phyloP scores from a whole-genome alignment of 2,329 filamentous ascomycete species.

The Ophidiomyces ophidiicola region DNA sequence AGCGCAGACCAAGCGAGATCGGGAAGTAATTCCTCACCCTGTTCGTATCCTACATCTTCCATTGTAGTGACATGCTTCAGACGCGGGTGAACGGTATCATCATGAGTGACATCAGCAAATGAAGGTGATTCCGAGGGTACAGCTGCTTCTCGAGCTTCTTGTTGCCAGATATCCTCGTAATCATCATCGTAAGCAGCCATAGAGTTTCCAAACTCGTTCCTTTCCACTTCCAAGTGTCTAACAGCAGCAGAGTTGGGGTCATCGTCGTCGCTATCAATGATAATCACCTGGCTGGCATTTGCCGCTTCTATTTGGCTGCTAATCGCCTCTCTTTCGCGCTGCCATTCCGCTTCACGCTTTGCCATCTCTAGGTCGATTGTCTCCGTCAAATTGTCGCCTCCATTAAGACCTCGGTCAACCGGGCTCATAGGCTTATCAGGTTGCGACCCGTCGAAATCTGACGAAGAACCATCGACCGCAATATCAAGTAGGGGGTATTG shows the following conservation, averaged over 20 bases:
- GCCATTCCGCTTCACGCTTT: slow-evolving; percentile 32
- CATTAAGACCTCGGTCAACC: no score
- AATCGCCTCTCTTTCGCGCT: slow-evolving; percentile 34
- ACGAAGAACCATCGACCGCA: not conserved
- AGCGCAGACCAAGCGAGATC: slow-evolving; percentile 23
- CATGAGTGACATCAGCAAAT: slow-evolving; percentile 14
- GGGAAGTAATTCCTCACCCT: slow-evolving; percentile 20
- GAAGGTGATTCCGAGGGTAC: slow-evolving; percentile 22
- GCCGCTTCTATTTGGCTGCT: slow-evolving; percentile 34
- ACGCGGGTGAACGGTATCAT: slow-evolving; percentile 17
- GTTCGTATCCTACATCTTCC: slow-evolving; percentile 18
- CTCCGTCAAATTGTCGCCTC: slow-evolving; percentile 2
- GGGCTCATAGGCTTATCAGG: no score
- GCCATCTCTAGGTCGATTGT: slow-evolving; percentile 18
- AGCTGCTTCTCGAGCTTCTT: slow-evolving; percentile 31
- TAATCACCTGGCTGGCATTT: slow-evolving; percentile 33
- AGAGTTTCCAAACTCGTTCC: slow-evolving; percentile 2
- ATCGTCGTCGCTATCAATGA: slow-evolving; percentile 32
- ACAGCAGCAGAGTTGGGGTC: not conserved
- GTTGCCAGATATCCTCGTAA: slow-evolving; percentile 39
- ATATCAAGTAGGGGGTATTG: slow-evolving; percentile 4
- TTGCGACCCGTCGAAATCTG: no score
- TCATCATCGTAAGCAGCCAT: slow-evolving; percentile 24
- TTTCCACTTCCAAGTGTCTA: slow-evolving; percentile 8
- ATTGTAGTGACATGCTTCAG: slow-evolving; percentile 23